Evolutionary conservation across 306 rosid genomes (phyloP), one percentile per base, ranked within the genome.

Genomic region (Medicago ruthenica): DNA sequence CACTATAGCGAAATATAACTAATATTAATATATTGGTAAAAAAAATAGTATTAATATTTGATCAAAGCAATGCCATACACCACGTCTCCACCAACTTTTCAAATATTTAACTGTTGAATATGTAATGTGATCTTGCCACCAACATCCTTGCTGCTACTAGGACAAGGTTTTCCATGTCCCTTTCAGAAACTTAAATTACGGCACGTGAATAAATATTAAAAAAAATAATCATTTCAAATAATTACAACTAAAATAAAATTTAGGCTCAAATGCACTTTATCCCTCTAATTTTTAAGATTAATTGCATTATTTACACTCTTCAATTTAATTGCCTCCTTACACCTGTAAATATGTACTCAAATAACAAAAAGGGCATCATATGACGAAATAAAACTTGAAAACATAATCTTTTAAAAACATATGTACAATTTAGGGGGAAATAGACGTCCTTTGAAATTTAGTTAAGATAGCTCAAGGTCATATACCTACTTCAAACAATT

Each of bases 41-140:
- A 51, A 51, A 51, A 51, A 0, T 7, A 54, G 18, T 12, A 7
- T 36, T 36, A 15, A 21, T 22, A n/a, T 55, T 6, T 55, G 59
- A 39, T 66, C 22, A 54, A 20, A 15, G 1, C 63, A 34, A 70
- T 70, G 76, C 40, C 54, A 24, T 20, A 70, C 34, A 8, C 4
- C 68, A 62, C 7, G 6, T 21, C 71, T 45, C 41, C 42, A 59
- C 69, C 71, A 20, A 69, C 63, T 45, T 31, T 1, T 71, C 45
- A 36, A 71, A 40, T 65, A 39, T 10, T 17, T 42, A 44, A 69
- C 74, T n/a, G 0, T 34, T 45, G 42, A 27, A 27, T 45, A 15
- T 41, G 11, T 21, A 44, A 13, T 6, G 39, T 27, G 13, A 47
- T 44, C 16, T 22, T n/a, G 15, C 42, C 22, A 47, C n/a, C 58